Base-by-base conservation (phyloP, 805 yeast genomes). In the Yarrowia bubula region DNA sequence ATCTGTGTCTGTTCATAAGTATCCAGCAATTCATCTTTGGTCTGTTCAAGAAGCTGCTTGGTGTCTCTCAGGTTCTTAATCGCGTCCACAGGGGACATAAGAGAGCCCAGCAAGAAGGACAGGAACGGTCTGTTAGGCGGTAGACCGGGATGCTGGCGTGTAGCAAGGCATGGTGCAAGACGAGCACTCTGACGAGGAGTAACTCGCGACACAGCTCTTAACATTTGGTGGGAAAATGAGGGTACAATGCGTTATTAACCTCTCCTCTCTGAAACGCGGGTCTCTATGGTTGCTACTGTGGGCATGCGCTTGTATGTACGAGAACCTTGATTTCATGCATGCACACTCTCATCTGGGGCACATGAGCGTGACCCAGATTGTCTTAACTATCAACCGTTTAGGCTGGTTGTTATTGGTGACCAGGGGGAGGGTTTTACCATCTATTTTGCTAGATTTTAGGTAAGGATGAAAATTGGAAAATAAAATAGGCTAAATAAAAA, bases 41-140 rank as follows among this genome's bases (percentile, higher is more conserved):
- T 66, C 22, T 69, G 58, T 15, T 68, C 69, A 8, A 68, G 35
- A 10, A 68, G 57, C 22, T 38, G 11, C 22, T 68, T 67, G 15
- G 70, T 68, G 38, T 68, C 70, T 22, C 67, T 67, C 14, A 68
- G 57, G 32, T 68, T 69, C 33, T 67, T 61, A 28, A 68, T 31
- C 17, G 69, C 65, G 37, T 61, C 68, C 17, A 68, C 50, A 10
- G 70, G 70, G 9, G 69, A 66, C 32, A 68, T 47, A 0, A 68
- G 28, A 2, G 67, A 53, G 33, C 64, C 63, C 17, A 67, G 32
- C 8, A 67, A 13, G 39, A 43, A 60, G 11, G 66, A 64, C 3
- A 64, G 28, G 32, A 64, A 33, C 15, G 66, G 60, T 32, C 64
- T 47, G 17, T 61, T 65, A 14, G 68, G 43, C 17, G 68, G 67